A percentile compares a stretch with the other conserved stretches of the same genome.
phyloP scores from a whole-genome alignment of 2,329 filamentous ascomycete genomes.

The Chrysoporthe cubensis region DNA sequence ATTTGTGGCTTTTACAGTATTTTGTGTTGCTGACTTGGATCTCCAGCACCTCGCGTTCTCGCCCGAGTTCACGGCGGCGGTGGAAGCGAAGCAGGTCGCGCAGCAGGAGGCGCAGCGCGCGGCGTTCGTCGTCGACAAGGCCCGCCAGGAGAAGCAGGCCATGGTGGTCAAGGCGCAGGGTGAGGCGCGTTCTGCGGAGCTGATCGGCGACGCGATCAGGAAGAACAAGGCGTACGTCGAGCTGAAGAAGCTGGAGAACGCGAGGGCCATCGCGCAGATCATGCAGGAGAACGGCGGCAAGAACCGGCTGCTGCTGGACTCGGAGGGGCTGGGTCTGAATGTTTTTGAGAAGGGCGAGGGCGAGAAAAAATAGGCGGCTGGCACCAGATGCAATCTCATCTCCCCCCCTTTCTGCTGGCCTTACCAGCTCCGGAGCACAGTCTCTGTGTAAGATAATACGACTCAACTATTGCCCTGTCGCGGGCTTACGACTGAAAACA shows the following conservation, averaged over 20 bases:
- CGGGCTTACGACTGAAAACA: constrained; percentile 14
- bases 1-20: too few relatives aligned
- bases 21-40: constrained; percentile 33
- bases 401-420: constrained; percentile 9
- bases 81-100: constrained; percentile 75
- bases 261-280: constrained; percentile 82
- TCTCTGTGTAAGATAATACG: constrained; percentile 27
- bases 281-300: constrained; percentile 82
- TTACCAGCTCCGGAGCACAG: constrained; percentile 9
- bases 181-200: constrained; percentile 96
- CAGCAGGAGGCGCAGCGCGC: constrained; percentile 96
- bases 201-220: constrained; percentile 99
- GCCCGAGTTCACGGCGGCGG: constrained; percentile 73
- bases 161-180: constrained; percentile 98
- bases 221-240: constrained; percentile 97
- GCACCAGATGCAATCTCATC: constrained; percentile 17
- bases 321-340: constrained; percentile 88
- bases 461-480: constrained; percentile 21
- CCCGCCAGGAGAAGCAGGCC: constrained; percentile 98
- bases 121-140: constrained; percentile 98
- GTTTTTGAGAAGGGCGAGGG: constrained; percentile 63
- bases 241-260: constrained; percentile 97
- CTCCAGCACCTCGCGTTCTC: constrained; percentile 71
- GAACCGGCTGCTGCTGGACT: constrained; percentile 94
- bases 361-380: constrained; percentile 49